Evolutionary conservation across 257 asterid species (phyloP).

Genomic region (Nicotiana obtusifolia): DNA sequence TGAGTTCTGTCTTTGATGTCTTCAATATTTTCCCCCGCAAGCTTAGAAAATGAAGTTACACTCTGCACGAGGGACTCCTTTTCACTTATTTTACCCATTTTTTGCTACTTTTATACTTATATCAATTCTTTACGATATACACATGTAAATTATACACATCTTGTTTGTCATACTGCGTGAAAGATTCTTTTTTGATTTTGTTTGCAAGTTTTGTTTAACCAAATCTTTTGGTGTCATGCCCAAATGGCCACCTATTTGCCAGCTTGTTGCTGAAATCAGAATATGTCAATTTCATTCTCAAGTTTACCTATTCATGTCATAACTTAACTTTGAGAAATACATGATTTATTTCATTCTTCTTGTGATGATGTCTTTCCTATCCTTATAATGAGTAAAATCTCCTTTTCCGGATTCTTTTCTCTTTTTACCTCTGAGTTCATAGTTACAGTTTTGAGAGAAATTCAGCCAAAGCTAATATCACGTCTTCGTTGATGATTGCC

Average conservation of each 20-base stretch:
- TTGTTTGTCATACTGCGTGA: not conserved
- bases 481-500: too few relatives aligned
- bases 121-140: conserved; percentile 12
- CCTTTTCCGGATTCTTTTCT: not conserved
- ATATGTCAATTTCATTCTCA: conserved; percentile 6
- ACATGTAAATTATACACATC: conserved; percentile 2
- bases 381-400: not conserved
- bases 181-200: conserved; percentile 4
- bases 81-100: conserved; percentile 19
- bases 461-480: too few relatives aligned
- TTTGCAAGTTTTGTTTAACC: not conserved
- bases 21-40: conserved; percentile 24
- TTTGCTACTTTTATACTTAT: not conserved
- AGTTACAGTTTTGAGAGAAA: too few relatives aligned
- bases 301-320: not conserved
- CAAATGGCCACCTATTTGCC: not conserved
- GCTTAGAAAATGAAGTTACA: conserved; percentile 37
- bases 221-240: not conserved
- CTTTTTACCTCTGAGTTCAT: too few relatives aligned
- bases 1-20: not conserved
- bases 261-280: conserved; percentile 1
- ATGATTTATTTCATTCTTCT: not conserved
- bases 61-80: conserved; percentile 28
- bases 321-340: not conserved
- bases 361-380: not conserved